Base-by-base conservation (phyloP, 805 yeast species). In the Suhomyces kilbournensis region DNA sequence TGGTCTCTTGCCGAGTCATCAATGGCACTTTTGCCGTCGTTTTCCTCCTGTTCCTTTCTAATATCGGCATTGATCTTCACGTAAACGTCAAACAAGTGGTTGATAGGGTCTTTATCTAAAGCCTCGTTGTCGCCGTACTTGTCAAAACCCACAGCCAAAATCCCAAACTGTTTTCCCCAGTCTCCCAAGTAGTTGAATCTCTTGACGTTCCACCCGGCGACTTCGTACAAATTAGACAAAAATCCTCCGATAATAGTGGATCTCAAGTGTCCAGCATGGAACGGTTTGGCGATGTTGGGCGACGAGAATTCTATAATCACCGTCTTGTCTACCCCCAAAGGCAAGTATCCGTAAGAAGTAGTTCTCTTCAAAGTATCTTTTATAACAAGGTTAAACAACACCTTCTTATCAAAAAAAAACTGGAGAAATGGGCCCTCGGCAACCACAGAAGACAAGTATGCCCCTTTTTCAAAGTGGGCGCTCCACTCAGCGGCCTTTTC, bases 161-260 rank as follows among this genome's bases (percentile, higher is more conserved):
- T 70, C 71, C 99, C 99, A 65, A 93, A 94, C 77, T 94, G 99
- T 74, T 94, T 94, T 53, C 99, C 99, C 99, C 99, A 94, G 74
- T 94, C 99, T 65, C 99, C 99, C 60, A 94, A 79, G 72, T 94
- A 94, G 78, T 94, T 94, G 77, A 93, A 80, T 74, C 97, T 83
- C 60, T 81, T 74, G 44, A 94, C 99, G n/a, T 90, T 82, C 89
- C 93, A 94, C 46, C 98, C 99, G 53, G 86, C 77, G 60, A 83
- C 85, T 73, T 91, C 97, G 68, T 94, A 89, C 68, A 94, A 78
- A 72, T 92, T 93, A 40, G 97, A 75, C 47, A 94, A 70, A 76
- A 91, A 94, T 14, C 98, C 98, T 62, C 99, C 99, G 68, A 94
- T 94, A 66, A 94, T 94, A 44, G 99, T 94, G 30, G 96, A 88